Conservation (phyloP, 192 early-diverging fungal species). For the Mortierella alpina region DNA sequence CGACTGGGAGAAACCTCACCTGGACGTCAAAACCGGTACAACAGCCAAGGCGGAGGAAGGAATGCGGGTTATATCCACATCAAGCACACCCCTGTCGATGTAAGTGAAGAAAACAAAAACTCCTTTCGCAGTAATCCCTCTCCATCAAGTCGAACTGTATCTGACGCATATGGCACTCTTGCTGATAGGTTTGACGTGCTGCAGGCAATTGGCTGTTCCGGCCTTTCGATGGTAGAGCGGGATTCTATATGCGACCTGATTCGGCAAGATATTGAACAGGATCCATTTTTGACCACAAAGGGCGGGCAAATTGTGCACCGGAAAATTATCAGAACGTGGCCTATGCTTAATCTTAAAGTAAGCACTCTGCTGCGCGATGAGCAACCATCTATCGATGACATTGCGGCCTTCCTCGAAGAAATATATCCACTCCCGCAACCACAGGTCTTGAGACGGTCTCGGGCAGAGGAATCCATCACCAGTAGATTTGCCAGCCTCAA, state of each 20-base stretch:
- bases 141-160: background rate
- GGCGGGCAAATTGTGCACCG: background rate
- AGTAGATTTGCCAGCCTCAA: constrained; percentile 2
- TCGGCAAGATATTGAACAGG: constrained; percentile 8
- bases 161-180: background rate
- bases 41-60: constrained; percentile 8
- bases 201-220: background rate
- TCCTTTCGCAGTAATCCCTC: background rate
- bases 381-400: background rate
- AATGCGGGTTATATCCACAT: constrained; percentile 6
- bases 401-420: constrained; percentile 8
- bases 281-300: background rate
- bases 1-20: background rate
- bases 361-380: background rate
- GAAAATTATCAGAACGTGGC: constrained; percentile 4
- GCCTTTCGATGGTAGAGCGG: background rate
- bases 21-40: background rate
- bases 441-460: background rate
- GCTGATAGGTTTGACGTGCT: constrained; percentile 18
- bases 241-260: background rate
- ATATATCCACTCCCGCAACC: constrained; percentile 12
- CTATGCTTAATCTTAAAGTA: background rate
- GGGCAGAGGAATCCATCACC: background rate
- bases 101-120: background rate
- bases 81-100: background rate